Evolutionary conservation across 2,329 filamentous ascomycete genomes (phyloP).

Genomic region (Coniochaeta prunicola): DNA sequence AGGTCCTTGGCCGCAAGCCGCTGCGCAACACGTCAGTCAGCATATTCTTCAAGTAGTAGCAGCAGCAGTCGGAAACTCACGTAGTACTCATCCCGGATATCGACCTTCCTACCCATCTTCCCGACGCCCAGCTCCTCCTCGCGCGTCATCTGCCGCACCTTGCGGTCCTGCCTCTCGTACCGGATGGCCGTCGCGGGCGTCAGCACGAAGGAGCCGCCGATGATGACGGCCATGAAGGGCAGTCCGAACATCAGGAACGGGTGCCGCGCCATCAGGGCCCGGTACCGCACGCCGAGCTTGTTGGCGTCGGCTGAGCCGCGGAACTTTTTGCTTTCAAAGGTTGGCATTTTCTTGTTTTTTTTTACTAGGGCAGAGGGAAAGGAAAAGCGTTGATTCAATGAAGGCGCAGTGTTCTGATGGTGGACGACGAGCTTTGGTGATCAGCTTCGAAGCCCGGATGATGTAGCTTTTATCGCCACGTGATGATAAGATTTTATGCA

Average conservation of each 20-base stretch:
- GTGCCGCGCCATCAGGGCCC: constrained; percentile 63
- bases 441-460: not conserved
- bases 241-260: constrained; percentile 92
- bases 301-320: constrained; percentile 58
- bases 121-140: constrained; percentile 83
- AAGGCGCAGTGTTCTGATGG: too few species aligned
- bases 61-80: constrained; percentile 39
- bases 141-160: constrained; percentile 74
- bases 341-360: too few species aligned
- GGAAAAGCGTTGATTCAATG: too few species aligned
- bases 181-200: constrained; percentile 90
- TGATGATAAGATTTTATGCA: not conserved
- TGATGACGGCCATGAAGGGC: constrained; percentile 83
- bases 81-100: constrained; percentile 82
- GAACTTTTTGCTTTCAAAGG: constrained; percentile 66
- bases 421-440: not conserved
- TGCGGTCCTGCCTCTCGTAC: constrained; percentile 89
- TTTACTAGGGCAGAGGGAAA: too few species aligned
- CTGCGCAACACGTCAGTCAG: constrained; percentile 33
- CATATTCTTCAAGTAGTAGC: not conserved
- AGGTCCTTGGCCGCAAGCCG: constrained; percentile 80
- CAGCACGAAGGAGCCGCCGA: constrained; percentile 87
- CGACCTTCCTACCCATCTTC: constrained; percentile 61
- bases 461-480: not conserved
- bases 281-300: constrained; percentile 69